Evolutionary conservation across 2,329 filamentous ascomycete species (phyloP), one percentile per base, ranked within the genome.

Genomic region (Purpureocillium lavendulum): DNA sequence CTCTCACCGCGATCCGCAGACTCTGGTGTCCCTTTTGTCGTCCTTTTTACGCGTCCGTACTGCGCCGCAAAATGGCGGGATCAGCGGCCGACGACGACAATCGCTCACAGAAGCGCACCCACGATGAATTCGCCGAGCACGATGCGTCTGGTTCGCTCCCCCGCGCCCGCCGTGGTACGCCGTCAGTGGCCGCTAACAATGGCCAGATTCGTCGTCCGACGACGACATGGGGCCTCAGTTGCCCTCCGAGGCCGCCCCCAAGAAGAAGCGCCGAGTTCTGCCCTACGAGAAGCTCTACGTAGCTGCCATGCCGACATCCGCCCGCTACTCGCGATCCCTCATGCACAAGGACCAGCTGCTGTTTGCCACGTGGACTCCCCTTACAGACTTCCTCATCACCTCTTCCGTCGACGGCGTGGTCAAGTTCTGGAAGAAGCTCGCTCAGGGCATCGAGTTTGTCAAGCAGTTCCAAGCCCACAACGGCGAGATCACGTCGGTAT

Each of bases 401-500:
- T 87, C 85, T 45, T 97, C 92, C 0, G 67, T 86, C 33, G 92
- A 98, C 57, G 94, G 94, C n/a, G 84, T 90, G 1, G 90, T 97
- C 51, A 98, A 98, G 62, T 98, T 98, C 61, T 98, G 92, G 92
- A 98, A 98, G 68, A 98, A 98, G 67, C 77, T 85, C 47, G 82
- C 79, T 2, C 81, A 86, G 28, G 87, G 87, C 1, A 85, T 98
- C 42, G 94, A 98, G 65, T 98, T 98, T 56, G 90, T 97, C 39
- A 98, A 98, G 65, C 89, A 98, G 65, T 98, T 95, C 67, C 83
- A 82, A 56, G 89, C 92, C 7, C 94, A 98, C 63, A 73, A 76
- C 41, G 86, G 87, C 38, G 87, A 94, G 56, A 87, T 97, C 55
- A 80, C 72, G 44, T 84, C 83, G 21, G 86, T 92, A 33, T 92